Base-by-base conservation (phyloP, 495 filamentous ascomycete species). In the Xylaria bambusicola region DNA sequence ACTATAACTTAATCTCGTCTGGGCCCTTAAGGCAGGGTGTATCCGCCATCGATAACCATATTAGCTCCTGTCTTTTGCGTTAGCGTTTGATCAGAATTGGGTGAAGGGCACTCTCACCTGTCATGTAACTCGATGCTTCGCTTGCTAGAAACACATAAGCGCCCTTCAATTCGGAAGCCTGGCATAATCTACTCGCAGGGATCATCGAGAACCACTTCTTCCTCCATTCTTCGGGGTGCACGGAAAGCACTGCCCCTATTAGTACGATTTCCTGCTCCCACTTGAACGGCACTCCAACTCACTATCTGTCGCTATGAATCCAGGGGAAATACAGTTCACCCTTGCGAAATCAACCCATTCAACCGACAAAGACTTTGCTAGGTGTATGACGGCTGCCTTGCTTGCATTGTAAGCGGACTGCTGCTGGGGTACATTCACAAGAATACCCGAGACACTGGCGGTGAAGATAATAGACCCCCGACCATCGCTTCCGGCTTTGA, bases 151-250 rank as follows among this genome's bases (percentile, higher is more conserved):
- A 89, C 12, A 87, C 83, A 68, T 88, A 89, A 9, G 84, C 84
- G 4, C 84, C 86, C 75, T 89, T 89, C 18, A 88, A 67, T 71
- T 89, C 86, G 70, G 86, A 80, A 2, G 86, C 82, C 45, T 86
- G 71, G 41, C 85, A 69, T 26, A 69, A 62, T 21, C 67, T 63
- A 20, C 31, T 60, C 8, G 59, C 65, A 6, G 65, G 67, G 42
- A 69, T 44, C 67, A 69, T 67, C 18, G 52, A 36, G 21, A 60
- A 49, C 67, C 67, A 67, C 21, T 52, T 2, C 17, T 42, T 59
- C 41, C 67, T 67, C 64, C 64, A 69, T 46, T 63, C 65, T 6
- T 41, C 10, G 9, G 65, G 67, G 26, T 69, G 67, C 2, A 67
- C 40, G 27, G 58, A 41, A 13, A 67, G 60, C 64, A 67, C 65